Conservation (phyloP, 2,329 filamentous ascomycete genomes). For the Rosellinia necatrix region DNA sequence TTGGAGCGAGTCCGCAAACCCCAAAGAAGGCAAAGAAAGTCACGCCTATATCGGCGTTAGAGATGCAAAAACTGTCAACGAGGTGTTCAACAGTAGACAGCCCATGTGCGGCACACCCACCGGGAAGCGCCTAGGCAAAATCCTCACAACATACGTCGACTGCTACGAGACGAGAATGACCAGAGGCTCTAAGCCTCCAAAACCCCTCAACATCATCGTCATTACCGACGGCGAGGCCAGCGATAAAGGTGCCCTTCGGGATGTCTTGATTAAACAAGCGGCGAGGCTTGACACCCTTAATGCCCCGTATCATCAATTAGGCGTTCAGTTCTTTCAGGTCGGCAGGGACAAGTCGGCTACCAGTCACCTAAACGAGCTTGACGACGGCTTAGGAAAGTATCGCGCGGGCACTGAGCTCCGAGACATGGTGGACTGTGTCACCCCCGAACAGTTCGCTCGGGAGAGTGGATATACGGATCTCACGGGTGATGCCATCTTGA, state of each 20-base stretch:
- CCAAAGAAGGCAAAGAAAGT: slow-evolving; percentile 41
- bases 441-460: slow-evolving; percentile 35
- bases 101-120: slow-evolving; percentile 76
- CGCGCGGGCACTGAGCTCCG: slow-evolving; percentile 55
- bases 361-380: slow-evolving; percentile 70
- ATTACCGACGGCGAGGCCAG: slow-evolving; percentile 86
- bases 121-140: slow-evolving; percentile 69
- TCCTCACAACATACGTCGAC: slow-evolving; percentile 74
- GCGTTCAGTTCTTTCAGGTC: slow-evolving; percentile 96
- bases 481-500: slow-evolving; percentile 53
- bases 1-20: not conserved
- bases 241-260: slow-evolving; percentile 72
- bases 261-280: slow-evolving; percentile 67
- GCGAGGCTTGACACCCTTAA: slow-evolving; percentile 70
- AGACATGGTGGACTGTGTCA: slow-evolving; percentile 87
- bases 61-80: slow-evolving; percentile 59
- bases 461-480: slow-evolving; percentile 1
- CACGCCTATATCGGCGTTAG: slow-evolving; percentile 69
- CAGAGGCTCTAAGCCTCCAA: slow-evolving; percentile 54
- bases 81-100: slow-evolving; percentile 70
- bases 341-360: slow-evolving; percentile 72
- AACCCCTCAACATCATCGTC: slow-evolving; percentile 88
- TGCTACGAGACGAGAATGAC: slow-evolving; percentile 50
- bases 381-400: slow-evolving; percentile 56
- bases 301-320: slow-evolving; percentile 80